Conservation (phyloP, 2,329 filamentous ascomycete genomes). For the Amauroascus verrucosus region DNA sequence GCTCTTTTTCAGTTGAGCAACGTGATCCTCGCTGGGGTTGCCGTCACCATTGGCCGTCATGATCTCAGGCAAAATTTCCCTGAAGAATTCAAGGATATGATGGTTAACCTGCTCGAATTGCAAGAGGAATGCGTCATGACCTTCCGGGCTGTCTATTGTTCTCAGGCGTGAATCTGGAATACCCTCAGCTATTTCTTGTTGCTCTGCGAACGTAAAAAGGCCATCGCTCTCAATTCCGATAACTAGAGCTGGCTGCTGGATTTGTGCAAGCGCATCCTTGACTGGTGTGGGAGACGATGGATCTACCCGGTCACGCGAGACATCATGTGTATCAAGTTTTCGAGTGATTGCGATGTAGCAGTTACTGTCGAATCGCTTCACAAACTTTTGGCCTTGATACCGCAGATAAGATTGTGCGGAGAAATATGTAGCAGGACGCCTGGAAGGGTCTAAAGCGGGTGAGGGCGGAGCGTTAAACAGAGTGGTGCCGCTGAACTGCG, state of each 20-base stretch:
- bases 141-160: conserved; percentile 86
- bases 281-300: conserved; percentile 42
- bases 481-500: conserved; percentile 60
- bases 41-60: conserved; percentile 55
- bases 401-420: conserved; percentile 95
- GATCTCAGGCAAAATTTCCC: conserved; percentile 74
- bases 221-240: conserved; percentile 93
- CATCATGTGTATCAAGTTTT: conserved; percentile 94
- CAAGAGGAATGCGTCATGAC: conserved; percentile 89
- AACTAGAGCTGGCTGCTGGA: conserved; percentile 81
- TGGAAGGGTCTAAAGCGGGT: conserved; percentile 23
- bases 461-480: conserved; percentile 38
- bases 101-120: conserved; percentile 96
- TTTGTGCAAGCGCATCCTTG: conserved; percentile 63
- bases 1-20: conserved; percentile 62
- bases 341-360: conserved; percentile 98
- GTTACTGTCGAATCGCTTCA: conserved; percentile 93
- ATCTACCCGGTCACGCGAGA: conserved; percentile 61
- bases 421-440: conserved; percentile 69
- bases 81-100: conserved; percentile 74
- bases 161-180: conserved; percentile 69
- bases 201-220: conserved; percentile 92
- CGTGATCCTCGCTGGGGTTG: conserved; percentile 41
- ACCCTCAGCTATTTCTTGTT: conserved; percentile 76
- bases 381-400: conserved; percentile 94